phyloP scores from a whole-genome alignment of 805 yeast genomes.

The Metahyphopichia silvanorum region DNA sequence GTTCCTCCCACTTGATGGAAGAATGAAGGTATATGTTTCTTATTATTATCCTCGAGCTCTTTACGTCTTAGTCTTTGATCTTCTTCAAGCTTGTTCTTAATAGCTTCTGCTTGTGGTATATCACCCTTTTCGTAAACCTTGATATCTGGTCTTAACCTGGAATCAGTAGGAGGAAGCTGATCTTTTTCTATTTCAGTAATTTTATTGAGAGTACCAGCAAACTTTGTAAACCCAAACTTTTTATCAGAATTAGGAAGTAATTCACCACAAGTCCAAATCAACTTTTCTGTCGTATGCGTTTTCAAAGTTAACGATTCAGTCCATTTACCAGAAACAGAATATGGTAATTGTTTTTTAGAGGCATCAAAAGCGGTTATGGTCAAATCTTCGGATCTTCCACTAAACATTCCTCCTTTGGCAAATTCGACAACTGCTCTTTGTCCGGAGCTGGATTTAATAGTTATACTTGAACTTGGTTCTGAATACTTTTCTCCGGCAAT shows the following conservation, averaged over 20 bases:
- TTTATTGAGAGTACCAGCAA: slow-evolving; percentile 78
- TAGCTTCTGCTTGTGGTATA: slow-evolving; percentile 65
- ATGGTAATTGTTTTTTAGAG: slow-evolving; percentile 31
- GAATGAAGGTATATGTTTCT: slow-evolving; percentile 55
- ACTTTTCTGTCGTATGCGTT: slow-evolving; percentile 36
- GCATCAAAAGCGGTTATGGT: slow-evolving; percentile 42
- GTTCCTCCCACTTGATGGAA: slow-evolving; percentile 48
- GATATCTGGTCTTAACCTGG: slow-evolving; percentile 87
- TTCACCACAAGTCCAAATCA: slow-evolving; percentile 70
- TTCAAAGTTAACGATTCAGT: slow-evolving; percentile 58
- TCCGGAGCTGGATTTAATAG: slow-evolving; percentile 67
- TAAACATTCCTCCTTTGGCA: slow-evolving; percentile 80
- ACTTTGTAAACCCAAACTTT: slow-evolving; percentile 84
- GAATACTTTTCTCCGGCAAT: slow-evolving; percentile 94
- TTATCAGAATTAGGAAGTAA: slow-evolving; percentile 54
- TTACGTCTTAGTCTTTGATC: slow-evolving; percentile 76
- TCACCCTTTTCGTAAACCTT: slow-evolving; percentile 66
- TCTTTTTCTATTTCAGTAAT: slow-evolving; percentile 68
- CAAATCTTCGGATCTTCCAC: slow-evolving; percentile 72
- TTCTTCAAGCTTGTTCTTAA: slow-evolving; percentile 71
- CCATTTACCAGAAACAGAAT: slow-evolving; percentile 77
- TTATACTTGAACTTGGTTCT: slow-evolving; percentile 74
- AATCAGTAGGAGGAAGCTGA: slow-evolving; percentile 77
- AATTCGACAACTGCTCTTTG: slow-evolving; percentile 68
- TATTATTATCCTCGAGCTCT: slow-evolving; percentile 43